A percentile compares a stretch with the other conserved stretches of the same genome.
These are phyloP conservation scores for Wickerhamiella bombiphila DNA, from an alignment of 805 yeast species.

Conservation along the genomic window DNA sequence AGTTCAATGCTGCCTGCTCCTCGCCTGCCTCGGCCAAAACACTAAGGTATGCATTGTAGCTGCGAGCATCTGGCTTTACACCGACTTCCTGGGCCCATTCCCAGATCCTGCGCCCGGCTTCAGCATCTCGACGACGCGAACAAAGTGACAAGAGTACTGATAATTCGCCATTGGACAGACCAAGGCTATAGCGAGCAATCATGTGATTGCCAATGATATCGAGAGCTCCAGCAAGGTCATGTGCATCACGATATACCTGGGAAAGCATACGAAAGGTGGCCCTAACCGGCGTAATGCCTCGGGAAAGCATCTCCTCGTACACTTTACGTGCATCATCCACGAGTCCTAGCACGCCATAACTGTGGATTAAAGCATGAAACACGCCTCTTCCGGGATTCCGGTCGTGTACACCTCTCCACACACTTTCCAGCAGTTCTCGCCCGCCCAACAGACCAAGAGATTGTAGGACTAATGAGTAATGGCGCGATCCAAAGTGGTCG, in stretches of 20 bases:
- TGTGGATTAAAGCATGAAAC: slow-evolving; percentile 31
- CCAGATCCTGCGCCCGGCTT: slow-evolving; percentile 18
- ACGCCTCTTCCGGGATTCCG: slow-evolving; percentile 31
- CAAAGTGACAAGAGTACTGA: slow-evolving; percentile 20
- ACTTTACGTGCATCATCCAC: slow-evolving; percentile 25
- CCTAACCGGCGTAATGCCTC: slow-evolving; percentile 20
- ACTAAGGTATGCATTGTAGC: slow-evolving; percentile 24
- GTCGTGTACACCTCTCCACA: slow-evolving; percentile 38
- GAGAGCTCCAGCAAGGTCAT: slow-evolving; percentile 26
- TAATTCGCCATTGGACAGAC: slow-evolving; percentile 16
- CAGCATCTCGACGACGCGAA: slow-evolving; percentile 17
- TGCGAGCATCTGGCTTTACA: slow-evolving; percentile 16
- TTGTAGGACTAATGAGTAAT: slow-evolving; percentile 47
- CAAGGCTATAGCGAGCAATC: slow-evolving; percentile 12
- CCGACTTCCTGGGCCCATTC: slow-evolving; percentile 17
- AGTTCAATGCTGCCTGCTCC: slow-evolving; percentile 19
- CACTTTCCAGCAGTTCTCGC: slow-evolving; percentile 31
- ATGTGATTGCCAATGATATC: slow-evolving; percentile 15
- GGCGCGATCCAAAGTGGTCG: slow-evolving; percentile 26
- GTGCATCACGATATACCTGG: slow-evolving; percentile 25
- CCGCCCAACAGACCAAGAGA: slow-evolving; percentile 42
- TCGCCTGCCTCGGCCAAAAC: slow-evolving; percentile 21
- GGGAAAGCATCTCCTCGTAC: slow-evolving; percentile 26
- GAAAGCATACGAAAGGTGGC: slow-evolving; percentile 26
- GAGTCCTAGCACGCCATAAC: slow-evolving; percentile 28